A percentile compares a stretch with the other conserved stretches of the same genome.
phyloP scores from a whole-genome alignment of 768 basidiomycete species.

The Boletus rubropictus region DNA sequence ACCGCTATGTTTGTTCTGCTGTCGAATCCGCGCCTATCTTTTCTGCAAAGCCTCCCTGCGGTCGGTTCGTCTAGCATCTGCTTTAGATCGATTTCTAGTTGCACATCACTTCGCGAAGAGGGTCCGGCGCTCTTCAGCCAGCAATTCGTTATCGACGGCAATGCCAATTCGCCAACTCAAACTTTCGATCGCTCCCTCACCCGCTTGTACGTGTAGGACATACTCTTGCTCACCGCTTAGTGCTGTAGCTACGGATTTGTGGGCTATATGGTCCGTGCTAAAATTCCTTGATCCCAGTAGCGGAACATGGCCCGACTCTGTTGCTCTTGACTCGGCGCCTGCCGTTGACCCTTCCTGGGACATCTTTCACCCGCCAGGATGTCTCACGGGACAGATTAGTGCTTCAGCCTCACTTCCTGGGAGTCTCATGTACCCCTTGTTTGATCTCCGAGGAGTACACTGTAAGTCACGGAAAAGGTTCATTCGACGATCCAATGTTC shows the following conservation, averaged over 20 bases:
- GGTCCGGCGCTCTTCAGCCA: conserved; percentile 2
- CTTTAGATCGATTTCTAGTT: conserved; percentile 17
- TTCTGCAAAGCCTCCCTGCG: conserved; percentile 9
- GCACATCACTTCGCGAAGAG: conserved; percentile 25
- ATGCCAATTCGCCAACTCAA: conserved; percentile 10
- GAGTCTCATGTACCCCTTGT: conserved; percentile 4
- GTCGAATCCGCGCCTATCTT: conserved; percentile 9
- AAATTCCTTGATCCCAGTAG: conserved; percentile 3
- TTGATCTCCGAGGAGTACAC: conserved; percentile 26
- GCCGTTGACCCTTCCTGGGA: conserved; percentile 11
- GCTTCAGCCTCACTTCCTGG: conserved; percentile 13
- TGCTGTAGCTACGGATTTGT: not conserved
- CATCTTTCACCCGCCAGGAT: conserved; percentile 16
- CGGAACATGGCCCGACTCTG: not conserved
- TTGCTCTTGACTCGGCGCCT: conserved; percentile 12
- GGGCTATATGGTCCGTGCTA: not conserved
- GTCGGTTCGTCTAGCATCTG: conserved; percentile 14
- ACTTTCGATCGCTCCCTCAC: not conserved
- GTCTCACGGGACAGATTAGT: conserved; percentile 20
- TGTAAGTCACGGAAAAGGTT: conserved; percentile 5
- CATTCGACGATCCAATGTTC: conserved; percentile 12
- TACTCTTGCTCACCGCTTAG: not conserved
- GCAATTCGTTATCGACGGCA: conserved; percentile 8
- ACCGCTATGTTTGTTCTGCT: conserved; percentile 20
- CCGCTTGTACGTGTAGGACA: not conserved